Evolutionary conservation across 148 eudicot species (phyloP).

Genomic region (Fallopia convolvulus): DNA sequence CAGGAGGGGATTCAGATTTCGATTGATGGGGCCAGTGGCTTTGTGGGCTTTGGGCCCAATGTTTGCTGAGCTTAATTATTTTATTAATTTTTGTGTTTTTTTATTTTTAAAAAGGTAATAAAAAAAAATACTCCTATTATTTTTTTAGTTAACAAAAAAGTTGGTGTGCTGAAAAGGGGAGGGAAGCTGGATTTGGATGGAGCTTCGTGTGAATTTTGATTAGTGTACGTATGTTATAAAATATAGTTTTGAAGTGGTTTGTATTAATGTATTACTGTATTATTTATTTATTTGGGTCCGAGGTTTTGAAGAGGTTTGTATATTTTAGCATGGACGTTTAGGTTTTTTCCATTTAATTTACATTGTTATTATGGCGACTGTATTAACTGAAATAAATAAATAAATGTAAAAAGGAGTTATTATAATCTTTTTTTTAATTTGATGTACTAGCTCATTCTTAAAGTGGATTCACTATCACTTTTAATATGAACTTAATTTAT

Average conservation of each 20-base stretch:
- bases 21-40: slow-evolving; percentile 65
- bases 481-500: too few species aligned
- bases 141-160: neutral
- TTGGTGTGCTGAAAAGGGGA: neutral
- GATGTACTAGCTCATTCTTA: too few species aligned
- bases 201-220: neutral
- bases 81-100: neutral
- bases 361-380: neutral
- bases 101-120: neutral
- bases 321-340: neutral
- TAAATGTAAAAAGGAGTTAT: too few species aligned
- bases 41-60: slow-evolving; percentile 88
- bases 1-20: slow-evolving; percentile 96
- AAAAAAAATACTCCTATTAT: neutral
- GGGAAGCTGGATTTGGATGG: neutral
- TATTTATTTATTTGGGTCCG: too few species aligned
- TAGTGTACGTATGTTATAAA: neutral
- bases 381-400: too few species aligned
- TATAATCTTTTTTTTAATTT: too few species aligned
- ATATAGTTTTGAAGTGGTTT: neutral
- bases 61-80: slow-evolving; percentile 42
- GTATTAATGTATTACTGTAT: neutral
- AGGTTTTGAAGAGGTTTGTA: neutral
- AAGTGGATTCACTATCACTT: too few species aligned
- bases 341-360: too few species aligned